Evolutionary conservation across 1,139 yeast genomes (phyloP), one percentile per base, ranked within the genome.

Genomic region (Candida tetrigidarum): DNA sequence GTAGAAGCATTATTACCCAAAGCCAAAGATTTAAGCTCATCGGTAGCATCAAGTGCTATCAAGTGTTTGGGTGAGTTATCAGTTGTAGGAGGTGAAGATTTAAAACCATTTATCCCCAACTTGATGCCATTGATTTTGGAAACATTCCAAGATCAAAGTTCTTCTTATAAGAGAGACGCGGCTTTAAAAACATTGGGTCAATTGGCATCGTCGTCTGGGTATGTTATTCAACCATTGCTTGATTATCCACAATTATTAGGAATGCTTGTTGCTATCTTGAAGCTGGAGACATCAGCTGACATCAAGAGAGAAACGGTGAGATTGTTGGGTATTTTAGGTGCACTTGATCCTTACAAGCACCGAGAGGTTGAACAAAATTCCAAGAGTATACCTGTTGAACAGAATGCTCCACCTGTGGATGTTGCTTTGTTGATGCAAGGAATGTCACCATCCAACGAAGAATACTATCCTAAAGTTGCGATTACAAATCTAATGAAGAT

Each of bases 401-500:
- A 88, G 53, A 88, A 86, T 59, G 88, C 92, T 0, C 93, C 96
- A 2, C 88, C 97, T 0, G 82, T 91, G 8, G 99, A 95, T 59
- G 89, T 93, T 51, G 90, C 93, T 3, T 71, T 93, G 35, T 71
- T 95, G 43, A 90, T 93, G 91, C 88, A 86, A 59, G 97, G 97
- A 1, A 87, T 89, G 80, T 87, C 96, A 7, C 98, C 98, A 1
- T 85, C 96, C 0, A 83, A 86, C 48, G 98, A 92, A 48, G 98
- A 92, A 55, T 95, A 91, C 57, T 92, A 90, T 57, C 97, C 98
- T 3, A 91, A 97, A 0, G 98, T 95, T 18, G 98, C 95, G 1
- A 88, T 93, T 36, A 84, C 84, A 29, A 88, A 91, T 14, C 69
- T 95, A 50, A 80, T 92, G 83, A 86, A 84, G 49, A 84, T 93